Evolutionary conservation across 768 basidiomycete genomes (phyloP), one percentile per base, ranked within the genome.

Genomic region (Kwoniella botswanensis): DNA sequence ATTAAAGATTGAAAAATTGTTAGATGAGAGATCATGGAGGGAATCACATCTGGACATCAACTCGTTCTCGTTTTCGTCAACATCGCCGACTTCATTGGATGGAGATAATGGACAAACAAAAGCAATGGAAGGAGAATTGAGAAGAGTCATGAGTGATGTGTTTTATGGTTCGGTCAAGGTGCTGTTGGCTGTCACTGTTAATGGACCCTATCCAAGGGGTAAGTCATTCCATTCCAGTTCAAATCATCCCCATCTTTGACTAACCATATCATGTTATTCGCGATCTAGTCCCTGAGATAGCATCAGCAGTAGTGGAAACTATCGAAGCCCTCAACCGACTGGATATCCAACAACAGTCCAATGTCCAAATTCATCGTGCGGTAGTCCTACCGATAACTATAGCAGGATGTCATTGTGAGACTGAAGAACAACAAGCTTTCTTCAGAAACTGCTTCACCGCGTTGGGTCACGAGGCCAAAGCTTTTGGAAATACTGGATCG

Each of bases 331-430:
- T 71, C 21, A 46, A 24, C 10, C 26, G 53, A 13, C 63, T 72
- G n/a, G 74, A 72, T 46, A 57, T 65, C 7, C 59, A 61, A 50
- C 50, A 55, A 17, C 56, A 61, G 21, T 65, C 71, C 15, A 55
- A 72, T 17, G 13, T 54, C 13, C 65, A 72, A 10, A 67, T 67
- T 4, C 62, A 67, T 24, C 71, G 74, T 15, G 71, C 68, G 2
- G 43, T 75, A 18, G 65, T 75, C 2, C 57, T 75, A 24, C 74
- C 74, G 9, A 75, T 75, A 60, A 69, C 67, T 35, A 53, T 75
- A 4, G 74, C 74, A 11, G 74, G 74, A 3, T 72, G 74, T 70
- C 74, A 72, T 44, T 46, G 63, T n/a, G 67, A 70, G n/a, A 61
- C 54, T 21, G 11, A 43, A 15, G 42, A 56, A 4, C 67, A 68